These are phyloP conservation scores for Fusarium buxicola DNA, from an alignment of 2,329 filamentous ascomycete species.

Conservation along the genomic window DNA sequence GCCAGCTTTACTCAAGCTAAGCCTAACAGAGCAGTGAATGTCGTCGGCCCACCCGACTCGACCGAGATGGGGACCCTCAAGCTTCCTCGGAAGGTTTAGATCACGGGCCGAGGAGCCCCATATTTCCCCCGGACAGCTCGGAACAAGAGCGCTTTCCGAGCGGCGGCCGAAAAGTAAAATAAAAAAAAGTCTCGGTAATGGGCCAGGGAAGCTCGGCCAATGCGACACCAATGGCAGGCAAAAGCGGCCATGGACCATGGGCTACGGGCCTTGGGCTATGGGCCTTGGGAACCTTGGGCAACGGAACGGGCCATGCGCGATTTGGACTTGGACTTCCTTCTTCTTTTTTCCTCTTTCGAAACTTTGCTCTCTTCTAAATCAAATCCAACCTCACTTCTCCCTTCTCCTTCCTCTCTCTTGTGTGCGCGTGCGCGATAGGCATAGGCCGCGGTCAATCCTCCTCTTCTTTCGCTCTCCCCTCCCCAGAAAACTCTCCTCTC, in stretches of 20 bases:
- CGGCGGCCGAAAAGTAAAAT: constrained; percentile 36
- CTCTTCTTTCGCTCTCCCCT: constrained; percentile 14
- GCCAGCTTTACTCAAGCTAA: constrained; percentile 7
- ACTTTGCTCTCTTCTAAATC: constrained; percentile 1
- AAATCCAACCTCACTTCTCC: constrained; percentile 6
- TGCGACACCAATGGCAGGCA: constrained; percentile 33
- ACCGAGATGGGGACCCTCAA: constrained; percentile 20
- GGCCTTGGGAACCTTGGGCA: constrained; percentile 16
- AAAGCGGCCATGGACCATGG: constrained; percentile 32
- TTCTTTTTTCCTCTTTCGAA: constrained; percentile 30
- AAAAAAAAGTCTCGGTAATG: constrained; percentile 35
- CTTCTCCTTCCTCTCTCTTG: constrained; percentile 14
- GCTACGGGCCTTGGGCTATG: constrained; percentile 18
- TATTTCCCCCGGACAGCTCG: constrained; percentile 35
- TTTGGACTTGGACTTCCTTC: constrained; percentile 35
- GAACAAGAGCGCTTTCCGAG: constrained; percentile 42
- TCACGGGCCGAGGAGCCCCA: constrained; percentile 8
- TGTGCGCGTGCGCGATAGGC: constrained; percentile 21
- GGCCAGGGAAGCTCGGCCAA: constrained; percentile 33
- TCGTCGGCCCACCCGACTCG: constrained; percentile 14
- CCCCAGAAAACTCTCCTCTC: constrained; percentile 36
- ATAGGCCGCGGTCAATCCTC: constrained; percentile 15
- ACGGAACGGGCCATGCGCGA: constrained; percentile 39
- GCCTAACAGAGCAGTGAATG: constrained; percentile 12
- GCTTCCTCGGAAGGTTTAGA: constrained; percentile 15